Conservation (phyloP, 176 grass and related monocot species). For the Musa acuminata region DNA sequence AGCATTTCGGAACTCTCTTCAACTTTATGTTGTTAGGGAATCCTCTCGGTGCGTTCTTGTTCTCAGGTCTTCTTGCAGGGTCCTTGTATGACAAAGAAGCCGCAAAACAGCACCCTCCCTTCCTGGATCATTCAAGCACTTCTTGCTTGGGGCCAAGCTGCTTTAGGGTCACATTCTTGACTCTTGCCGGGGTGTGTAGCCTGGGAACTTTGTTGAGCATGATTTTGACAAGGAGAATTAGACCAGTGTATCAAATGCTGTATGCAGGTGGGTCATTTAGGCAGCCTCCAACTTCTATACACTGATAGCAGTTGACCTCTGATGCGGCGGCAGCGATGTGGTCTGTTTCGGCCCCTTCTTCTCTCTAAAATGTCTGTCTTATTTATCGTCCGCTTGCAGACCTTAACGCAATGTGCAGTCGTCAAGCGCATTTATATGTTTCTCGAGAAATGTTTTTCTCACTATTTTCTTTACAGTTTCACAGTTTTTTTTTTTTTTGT, state of each 20-base stretch:
- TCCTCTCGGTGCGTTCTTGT: neutral
- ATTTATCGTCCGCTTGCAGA: no score
- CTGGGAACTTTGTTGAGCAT: conserved; percentile 49
- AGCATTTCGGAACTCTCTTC: neutral
- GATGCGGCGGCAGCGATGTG: no score
- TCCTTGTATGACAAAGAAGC: conserved; percentile 6
- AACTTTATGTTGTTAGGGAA: conserved; percentile 8
- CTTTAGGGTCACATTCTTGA: conserved; percentile 68
- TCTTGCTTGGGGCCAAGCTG: conserved; percentile 66
- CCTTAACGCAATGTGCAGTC: no score
- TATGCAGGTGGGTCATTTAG: conserved; percentile 84
- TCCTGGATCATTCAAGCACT: conserved; percentile 21
- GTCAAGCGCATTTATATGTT: no score
- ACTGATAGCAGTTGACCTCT: conserved; percentile 4
- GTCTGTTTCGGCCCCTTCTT: no score
- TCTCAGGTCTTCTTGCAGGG: conserved; percentile 2
- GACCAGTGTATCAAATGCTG: conserved; percentile 84
- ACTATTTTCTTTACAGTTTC: no score
- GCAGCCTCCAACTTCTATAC: conserved; percentile 49
- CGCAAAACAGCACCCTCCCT: conserved; percentile 24
- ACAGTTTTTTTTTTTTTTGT: no score
- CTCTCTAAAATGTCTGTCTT: no score
- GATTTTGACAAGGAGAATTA: conserved; percentile 62
- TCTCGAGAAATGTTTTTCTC: no score
- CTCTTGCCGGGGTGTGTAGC: conserved; percentile 51